Evolutionary conservation across 2,329 filamentous ascomycete species (phyloP).

Genomic region (Chaetomiaceae sp.): DNA sequence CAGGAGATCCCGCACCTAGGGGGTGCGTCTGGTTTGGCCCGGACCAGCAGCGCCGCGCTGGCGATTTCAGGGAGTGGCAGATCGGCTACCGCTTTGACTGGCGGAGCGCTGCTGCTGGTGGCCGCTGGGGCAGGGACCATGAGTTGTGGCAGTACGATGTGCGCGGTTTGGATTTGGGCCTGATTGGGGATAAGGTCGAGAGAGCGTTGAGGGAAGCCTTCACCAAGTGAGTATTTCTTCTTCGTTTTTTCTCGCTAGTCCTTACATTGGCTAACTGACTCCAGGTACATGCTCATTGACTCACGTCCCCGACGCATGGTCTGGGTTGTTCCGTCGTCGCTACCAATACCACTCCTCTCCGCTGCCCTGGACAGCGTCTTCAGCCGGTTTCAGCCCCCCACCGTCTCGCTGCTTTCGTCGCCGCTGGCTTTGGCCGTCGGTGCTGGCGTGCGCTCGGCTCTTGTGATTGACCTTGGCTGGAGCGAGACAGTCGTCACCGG

Average conservation of each 20-base stretch:
- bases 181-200: conserved; percentile 84
- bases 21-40: conserved; percentile 64
- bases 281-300: conserved; percentile 61
- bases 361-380: conserved; percentile 73
- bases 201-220: conserved; percentile 74
- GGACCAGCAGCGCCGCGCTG: conserved; percentile 67
- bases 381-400: conserved; percentile 69
- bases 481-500: conserved; percentile 78
- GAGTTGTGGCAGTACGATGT: conserved; percentile 79
- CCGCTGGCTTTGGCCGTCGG: conserved; percentile 69
- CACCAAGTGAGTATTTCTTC: conserved; percentile 61
- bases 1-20: conserved; percentile 75
- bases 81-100: conserved; percentile 45
- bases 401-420: conserved; percentile 71
- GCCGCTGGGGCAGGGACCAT: conserved; percentile 55
- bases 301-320: conserved; percentile 68
- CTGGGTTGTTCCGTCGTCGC: conserved; percentile 67
- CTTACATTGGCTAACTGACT: too few relatives aligned
- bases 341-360: conserved; percentile 74
- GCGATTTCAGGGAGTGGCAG: conserved; percentile 72
- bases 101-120: conserved; percentile 39
- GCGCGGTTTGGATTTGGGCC: conserved; percentile 63
- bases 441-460: conserved; percentile 75
- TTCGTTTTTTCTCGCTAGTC: neutral
- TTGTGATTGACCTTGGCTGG: conserved; percentile 92